Evolutionary conservation across 2,329 filamentous ascomycete genomes (phyloP).

Genomic region (Aspergillus tanneri): DNA sequence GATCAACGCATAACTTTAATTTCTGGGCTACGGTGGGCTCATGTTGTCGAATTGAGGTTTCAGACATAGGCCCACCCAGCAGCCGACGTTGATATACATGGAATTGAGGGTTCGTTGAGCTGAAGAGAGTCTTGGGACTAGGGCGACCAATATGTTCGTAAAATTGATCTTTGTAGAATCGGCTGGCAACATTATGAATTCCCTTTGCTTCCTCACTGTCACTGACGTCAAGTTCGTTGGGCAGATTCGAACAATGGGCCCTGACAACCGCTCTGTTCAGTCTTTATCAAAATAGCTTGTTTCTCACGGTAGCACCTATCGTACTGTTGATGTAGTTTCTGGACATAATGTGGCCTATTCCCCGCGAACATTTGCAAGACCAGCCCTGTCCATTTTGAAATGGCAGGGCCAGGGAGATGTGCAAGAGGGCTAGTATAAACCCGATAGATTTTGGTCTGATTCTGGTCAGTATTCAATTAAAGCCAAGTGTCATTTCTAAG

Average conservation of each 20-base stretch:
- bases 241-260: slow-evolving; percentile 32
- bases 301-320: slow-evolving; percentile 1
- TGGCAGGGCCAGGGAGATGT: slow-evolving; percentile 15
- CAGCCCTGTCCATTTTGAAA: slow-evolving; percentile 13
- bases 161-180: slow-evolving; percentile 35
- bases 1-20: slow-evolving; percentile 42
- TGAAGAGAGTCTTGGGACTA: slow-evolving; percentile 41
- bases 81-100: slow-evolving; percentile 32
- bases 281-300: not conserved
- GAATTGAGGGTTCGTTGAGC: slow-evolving; percentile 39
- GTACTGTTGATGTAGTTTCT: slow-evolving; percentile 16
- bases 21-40: slow-evolving; percentile 40
- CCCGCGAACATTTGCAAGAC: slow-evolving; percentile 12
- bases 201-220: slow-evolving; percentile 33
- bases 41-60: slow-evolving; percentile 38
- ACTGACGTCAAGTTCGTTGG: slow-evolving; percentile 37
- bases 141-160: slow-evolving; percentile 28
- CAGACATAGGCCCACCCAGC: slow-evolving; percentile 45
- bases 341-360: slow-evolving; percentile 15
- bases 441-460: too few relatives aligned
- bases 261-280: slow-evolving; percentile 10
- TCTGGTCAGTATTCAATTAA: too few relatives aligned
- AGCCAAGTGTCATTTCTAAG: too few relatives aligned
- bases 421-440: too few relatives aligned
- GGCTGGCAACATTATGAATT: slow-evolving; percentile 36